phyloP scores from a whole-genome alignment of 495 filamentous ascomycete genomes.

The Symbiotaphrina buchneri region DNA sequence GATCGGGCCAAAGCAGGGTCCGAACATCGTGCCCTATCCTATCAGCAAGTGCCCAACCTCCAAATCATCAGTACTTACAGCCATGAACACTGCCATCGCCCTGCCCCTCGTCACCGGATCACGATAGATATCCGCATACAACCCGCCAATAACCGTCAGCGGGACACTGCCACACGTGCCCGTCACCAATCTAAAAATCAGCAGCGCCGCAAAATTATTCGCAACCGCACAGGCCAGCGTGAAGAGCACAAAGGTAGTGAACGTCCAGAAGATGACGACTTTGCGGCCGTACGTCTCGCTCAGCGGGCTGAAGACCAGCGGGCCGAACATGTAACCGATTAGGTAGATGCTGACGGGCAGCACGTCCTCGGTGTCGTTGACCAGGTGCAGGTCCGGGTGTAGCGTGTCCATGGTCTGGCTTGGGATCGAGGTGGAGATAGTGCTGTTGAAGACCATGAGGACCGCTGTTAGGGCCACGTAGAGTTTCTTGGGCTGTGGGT shows the following conservation, averaged over 20 bases:
- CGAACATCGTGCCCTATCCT: conserved; percentile 17
- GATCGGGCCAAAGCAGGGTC: conserved; percentile 14
- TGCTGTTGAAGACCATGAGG: background rate
- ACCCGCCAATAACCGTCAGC: conserved; percentile 46
- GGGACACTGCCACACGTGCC: conserved; percentile 43
- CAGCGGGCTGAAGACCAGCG: background rate
- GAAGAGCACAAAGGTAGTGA: conserved; percentile 11
- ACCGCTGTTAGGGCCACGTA: background rate
- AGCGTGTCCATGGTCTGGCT: background rate
- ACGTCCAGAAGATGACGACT: background rate
- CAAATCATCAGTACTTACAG: no score
- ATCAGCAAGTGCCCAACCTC: no score
- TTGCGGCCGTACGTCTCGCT: background rate
- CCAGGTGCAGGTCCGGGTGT: background rate
- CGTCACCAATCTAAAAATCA: conserved; percentile 46
- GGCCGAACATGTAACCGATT: background rate
- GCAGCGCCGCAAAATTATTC: conserved; percentile 38
- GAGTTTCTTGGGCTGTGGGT: background rate
- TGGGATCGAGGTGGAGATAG: background rate
- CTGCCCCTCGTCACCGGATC: conserved; percentile 36
- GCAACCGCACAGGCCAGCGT: conserved; percentile 48
- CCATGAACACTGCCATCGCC: conserved; percentile 52
- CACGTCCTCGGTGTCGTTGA: background rate
- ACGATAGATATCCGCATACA: conserved; percentile 50
- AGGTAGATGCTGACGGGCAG: background rate